Conservation (phyloP, 352 stramenopile genomes). For the Peronospora farinosa region DNA sequence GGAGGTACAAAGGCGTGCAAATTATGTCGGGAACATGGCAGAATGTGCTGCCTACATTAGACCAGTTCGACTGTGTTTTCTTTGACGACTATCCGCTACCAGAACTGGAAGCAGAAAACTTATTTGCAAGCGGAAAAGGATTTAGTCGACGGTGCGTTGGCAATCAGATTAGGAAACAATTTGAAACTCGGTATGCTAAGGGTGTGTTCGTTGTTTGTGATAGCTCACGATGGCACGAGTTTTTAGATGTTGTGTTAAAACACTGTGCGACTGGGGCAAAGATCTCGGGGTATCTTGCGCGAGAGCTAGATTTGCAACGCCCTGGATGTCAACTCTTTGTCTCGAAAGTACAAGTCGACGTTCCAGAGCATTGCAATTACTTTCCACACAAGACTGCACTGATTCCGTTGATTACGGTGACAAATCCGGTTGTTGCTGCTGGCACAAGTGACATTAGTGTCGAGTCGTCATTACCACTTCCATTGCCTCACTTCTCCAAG, state of each 20-base stretch:
- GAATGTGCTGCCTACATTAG: constrained; percentile 38
- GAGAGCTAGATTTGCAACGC: constrained; percentile 39
- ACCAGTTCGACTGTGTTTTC: constrained; percentile 69
- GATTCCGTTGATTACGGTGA: constrained; percentile 55
- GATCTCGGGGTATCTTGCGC: constrained; percentile 63
- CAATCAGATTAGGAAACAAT: neutral
- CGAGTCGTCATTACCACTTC: neutral
- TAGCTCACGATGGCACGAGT: constrained; percentile 67
- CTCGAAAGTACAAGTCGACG: constrained; percentile 29
- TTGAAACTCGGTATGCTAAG: too few species aligned
- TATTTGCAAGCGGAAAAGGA: neutral
- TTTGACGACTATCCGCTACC: constrained; percentile 79
- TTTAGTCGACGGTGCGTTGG: constrained; percentile 12
- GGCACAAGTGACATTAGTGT: neutral
- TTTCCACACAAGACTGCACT: constrained; percentile 57
- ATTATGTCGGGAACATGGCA: constrained; percentile 73
- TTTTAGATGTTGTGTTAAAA: constrained; percentile 48
- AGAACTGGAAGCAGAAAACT: constrained; percentile 27
- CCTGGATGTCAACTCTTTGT: constrained; percentile 36
- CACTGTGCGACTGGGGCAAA: constrained; percentile 43
- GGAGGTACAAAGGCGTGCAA: constrained; percentile 25
- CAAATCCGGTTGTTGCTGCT: constrained; percentile 25
- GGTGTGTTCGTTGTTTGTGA: constrained; percentile 2
- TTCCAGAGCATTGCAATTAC: constrained; percentile 50
- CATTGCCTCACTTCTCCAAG: constrained; percentile 12